These are phyloP conservation scores for Pulveroboletus sp. DNA, from an alignment of 768 basidiomycete species.

Conservation along the genomic window DNA sequence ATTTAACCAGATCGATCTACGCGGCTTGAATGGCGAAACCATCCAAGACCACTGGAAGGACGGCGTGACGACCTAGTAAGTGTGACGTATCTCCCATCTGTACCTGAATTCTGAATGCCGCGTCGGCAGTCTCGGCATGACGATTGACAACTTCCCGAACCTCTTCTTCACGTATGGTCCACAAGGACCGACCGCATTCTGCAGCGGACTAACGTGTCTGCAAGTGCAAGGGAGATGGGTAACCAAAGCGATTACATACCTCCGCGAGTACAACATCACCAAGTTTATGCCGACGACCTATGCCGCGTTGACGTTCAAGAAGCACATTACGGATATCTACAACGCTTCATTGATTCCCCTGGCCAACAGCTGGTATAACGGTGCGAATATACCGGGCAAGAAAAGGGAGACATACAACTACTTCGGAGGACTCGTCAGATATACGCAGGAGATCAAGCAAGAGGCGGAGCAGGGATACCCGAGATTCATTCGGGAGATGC, in stretches of 20 bases:
- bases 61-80: slow-evolving; percentile 15
- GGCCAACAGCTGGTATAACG: slow-evolving; percentile 8
- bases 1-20: slow-evolving; percentile 10
- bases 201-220: slow-evolving; percentile 2
- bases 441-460: slow-evolving; percentile 7
- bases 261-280: slow-evolving; percentile 1
- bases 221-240: slow-evolving; percentile 6
- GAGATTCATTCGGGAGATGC: too few relatives aligned
- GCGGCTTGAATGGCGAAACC: background rate
- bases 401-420: slow-evolving; percentile 10
- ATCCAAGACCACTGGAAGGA: slow-evolving; percentile 15
- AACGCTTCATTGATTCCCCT: slow-evolving; percentile 1
- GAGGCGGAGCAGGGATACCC: slow-evolving; percentile 9
- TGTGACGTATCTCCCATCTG: too few relatives aligned
- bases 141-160: slow-evolving; percentile 9
- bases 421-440: slow-evolving; percentile 2
- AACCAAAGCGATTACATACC: slow-evolving; percentile 2
- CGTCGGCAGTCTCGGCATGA: slow-evolving; percentile 3
- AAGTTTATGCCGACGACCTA: slow-evolving; percentile 2
- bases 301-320: slow-evolving; percentile 1
- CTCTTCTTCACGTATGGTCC: slow-evolving; percentile 6
- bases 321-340: background rate
- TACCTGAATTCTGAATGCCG: too few relatives aligned
- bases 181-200: slow-evolving; percentile 8
- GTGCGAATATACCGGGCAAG: slow-evolving; percentile 8